Evolutionary conservation across 2,329 filamentous ascomycete species (phyloP).

Genomic region (Trichocomaceae sp.): DNA sequence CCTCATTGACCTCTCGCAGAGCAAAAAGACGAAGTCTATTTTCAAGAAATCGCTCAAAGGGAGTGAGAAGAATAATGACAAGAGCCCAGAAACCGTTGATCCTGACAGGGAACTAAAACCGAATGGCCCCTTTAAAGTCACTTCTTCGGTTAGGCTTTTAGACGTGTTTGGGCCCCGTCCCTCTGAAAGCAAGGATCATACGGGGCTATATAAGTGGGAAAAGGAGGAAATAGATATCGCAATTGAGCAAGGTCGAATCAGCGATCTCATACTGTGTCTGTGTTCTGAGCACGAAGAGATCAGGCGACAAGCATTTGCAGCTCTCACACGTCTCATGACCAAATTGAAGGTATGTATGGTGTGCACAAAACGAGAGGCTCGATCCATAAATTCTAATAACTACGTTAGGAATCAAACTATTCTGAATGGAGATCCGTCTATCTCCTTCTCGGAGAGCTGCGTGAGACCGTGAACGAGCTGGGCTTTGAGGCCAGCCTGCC

Average conservation of each 20-base stretch:
- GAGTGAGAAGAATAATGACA: slow-evolving; percentile 6
- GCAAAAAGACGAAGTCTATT: slow-evolving; percentile 29
- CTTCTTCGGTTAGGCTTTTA: slow-evolving; percentile 40
- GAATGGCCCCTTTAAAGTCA: not conserved
- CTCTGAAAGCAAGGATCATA: slow-evolving; percentile 36
- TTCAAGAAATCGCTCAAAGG: slow-evolving; percentile 35
- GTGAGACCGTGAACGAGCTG: slow-evolving; percentile 60
- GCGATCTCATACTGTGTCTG: slow-evolving; percentile 65
- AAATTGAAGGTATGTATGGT: slow-evolving; percentile 43
- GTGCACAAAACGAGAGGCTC: not conserved
- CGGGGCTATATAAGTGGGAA: slow-evolving; percentile 56
- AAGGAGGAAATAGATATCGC: slow-evolving; percentile 71
- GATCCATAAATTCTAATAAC: slow-evolving; percentile 12
- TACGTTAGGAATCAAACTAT: slow-evolving; percentile 56
- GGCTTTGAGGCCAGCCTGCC: slow-evolving; percentile 58
- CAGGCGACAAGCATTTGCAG: slow-evolving; percentile 60
- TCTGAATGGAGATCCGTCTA: slow-evolving; percentile 72
- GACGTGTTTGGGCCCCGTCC: slow-evolving; percentile 49
- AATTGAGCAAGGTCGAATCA: slow-evolving; percentile 68
- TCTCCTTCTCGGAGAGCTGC: slow-evolving; percentile 70
- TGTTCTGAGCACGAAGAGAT: slow-evolving; percentile 69
- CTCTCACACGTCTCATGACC: slow-evolving; percentile 39
- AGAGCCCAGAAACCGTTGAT: slow-evolving; percentile 11
- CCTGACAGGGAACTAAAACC: slow-evolving; percentile 10
- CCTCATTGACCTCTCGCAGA: slow-evolving; percentile 36